Evolutionary conservation across 768 basidiomycete species (phyloP).

Genomic region (Neoboletus magnificus): DNA sequence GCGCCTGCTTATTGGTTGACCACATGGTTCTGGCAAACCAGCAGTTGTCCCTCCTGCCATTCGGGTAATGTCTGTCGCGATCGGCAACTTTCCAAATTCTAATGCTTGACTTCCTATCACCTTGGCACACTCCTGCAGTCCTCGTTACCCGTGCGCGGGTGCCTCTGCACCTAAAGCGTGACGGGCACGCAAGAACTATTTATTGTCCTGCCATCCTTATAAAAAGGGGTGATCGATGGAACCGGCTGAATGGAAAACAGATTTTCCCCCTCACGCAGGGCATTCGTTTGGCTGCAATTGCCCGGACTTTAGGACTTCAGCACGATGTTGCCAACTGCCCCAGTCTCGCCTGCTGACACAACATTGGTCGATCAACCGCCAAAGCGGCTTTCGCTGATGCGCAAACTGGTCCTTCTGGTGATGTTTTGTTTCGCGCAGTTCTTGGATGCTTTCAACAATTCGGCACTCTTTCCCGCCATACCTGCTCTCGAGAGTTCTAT

Average conservation of each 20-base stretch:
- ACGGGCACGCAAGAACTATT: neutral
- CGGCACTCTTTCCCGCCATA: slow-evolving; percentile 38
- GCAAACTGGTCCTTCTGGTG: slow-evolving; percentile 31
- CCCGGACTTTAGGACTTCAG: neutral
- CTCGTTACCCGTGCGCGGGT: neutral
- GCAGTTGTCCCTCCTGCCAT: neutral
- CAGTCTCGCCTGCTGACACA: neutral
- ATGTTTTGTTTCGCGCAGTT: slow-evolving; percentile 44
- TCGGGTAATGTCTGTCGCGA: neutral
- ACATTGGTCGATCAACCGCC: slow-evolving; percentile 1
- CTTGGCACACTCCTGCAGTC: neutral
- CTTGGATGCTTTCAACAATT: slow-evolving; percentile 43
- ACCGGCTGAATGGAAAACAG: neutral
- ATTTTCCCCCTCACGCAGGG: neutral
- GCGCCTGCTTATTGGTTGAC: neutral
- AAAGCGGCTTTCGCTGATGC: slow-evolving; percentile 18
- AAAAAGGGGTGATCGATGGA: neutral
- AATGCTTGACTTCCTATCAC: neutral
- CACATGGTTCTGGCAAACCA: neutral
- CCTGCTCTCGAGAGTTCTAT: slow-evolving; percentile 30
- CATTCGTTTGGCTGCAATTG: neutral
- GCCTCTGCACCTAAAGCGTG: neutral
- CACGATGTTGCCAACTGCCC: slow-evolving; percentile 11
- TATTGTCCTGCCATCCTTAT: neutral
- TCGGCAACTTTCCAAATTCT: neutral